phyloP scores from a whole-genome alignment of 2,329 filamentous ascomycete species.

The Venturia oleaginea region DNA sequence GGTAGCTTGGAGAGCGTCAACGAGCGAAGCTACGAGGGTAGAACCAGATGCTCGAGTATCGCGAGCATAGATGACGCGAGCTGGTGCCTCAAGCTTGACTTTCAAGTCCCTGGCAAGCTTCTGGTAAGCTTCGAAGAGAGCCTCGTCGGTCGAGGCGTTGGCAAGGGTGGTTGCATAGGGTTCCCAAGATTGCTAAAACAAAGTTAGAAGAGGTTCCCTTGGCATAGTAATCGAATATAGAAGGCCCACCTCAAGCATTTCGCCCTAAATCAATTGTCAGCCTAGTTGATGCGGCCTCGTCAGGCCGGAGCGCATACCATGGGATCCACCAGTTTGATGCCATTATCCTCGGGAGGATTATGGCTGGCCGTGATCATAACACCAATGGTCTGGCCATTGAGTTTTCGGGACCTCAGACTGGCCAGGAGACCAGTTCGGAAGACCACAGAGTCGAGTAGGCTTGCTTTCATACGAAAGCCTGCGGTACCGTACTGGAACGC shows the following conservation, averaged over 20 bases:
- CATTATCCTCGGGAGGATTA: slow-evolving; percentile 83
- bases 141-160: slow-evolving; percentile 68
- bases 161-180: slow-evolving; percentile 77
- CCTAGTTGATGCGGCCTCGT: slow-evolving; percentile 10
- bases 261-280: slow-evolving; percentile 46
- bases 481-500: slow-evolving; percentile 33
- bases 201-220: slow-evolving; percentile 13
- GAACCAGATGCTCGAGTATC: slow-evolving; percentile 91
- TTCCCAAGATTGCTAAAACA: slow-evolving; percentile 68
- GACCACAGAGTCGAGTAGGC: slow-evolving; percentile 82
- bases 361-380: slow-evolving; percentile 95
- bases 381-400: slow-evolving; percentile 83
- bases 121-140: slow-evolving; percentile 67
- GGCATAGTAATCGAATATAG: slow-evolving; percentile 18
- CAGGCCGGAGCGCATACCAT: slow-evolving; percentile 45
- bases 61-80: slow-evolving; percentile 78
- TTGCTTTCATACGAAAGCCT: slow-evolving; percentile 59
- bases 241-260: slow-evolving; percentile 76
- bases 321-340: slow-evolving; percentile 92
- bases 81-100: slow-evolving; percentile 60
- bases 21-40: slow-evolving; percentile 68
- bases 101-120: slow-evolving; percentile 66
- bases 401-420: slow-evolving; percentile 78
- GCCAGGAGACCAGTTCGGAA: slow-evolving; percentile 89
- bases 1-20: slow-evolving; percentile 69